Evolutionary conservation across 371 early-diverging fungal genomes (phyloP), one percentile per base, ranked within the genome.

Genomic region (Zychaea mexicana): DNA sequence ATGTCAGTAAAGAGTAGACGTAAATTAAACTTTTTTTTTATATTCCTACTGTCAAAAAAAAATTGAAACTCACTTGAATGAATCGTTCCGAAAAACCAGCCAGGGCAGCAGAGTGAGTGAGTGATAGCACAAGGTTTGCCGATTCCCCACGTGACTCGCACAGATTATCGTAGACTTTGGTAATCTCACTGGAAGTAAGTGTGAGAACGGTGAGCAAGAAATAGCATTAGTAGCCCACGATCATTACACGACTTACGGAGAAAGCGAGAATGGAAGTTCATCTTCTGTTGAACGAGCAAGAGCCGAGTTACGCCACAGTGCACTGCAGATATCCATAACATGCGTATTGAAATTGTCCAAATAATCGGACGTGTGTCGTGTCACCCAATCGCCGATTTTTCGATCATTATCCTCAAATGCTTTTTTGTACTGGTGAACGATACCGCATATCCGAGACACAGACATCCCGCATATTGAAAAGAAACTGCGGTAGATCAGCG

Each of bases 281-380:
- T 62, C 1, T 74, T 61, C n/a, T 76, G 70, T 46, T 71, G 66
- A 27, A 77, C 75, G 21, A 61, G 26, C 32, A 31, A 85, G 72
- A 0, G 79, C 78, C 0, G 76, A 65, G 22, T 79, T 81, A 30
- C 80, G 65, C 86, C 86, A 88, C 13, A 86, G 39, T 21, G 82
- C 70, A 55, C 80, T 84, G 60, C 86, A 88, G 3, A 86, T 68
- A 38, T 86, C 87, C 73, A 79, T 82, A 21, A 85, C 79, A 59
- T 77, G 84, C 3, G 80, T 74, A 71, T 88, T 88, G 62, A 88
- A 86, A 26, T 72, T 68, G 7, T 76, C 67, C 10, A 88, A 72
- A 57, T 85, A 82, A 2, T 78, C 77, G 33, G 73, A 65, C 9
- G 71, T 76, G 52, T 81, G 77, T 21, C 72, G 69, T 2, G 76